Evolutionary conservation across 1,284 basidiomycete species (phyloP).

Genomic region (Sphagnurus paluster): DNA sequence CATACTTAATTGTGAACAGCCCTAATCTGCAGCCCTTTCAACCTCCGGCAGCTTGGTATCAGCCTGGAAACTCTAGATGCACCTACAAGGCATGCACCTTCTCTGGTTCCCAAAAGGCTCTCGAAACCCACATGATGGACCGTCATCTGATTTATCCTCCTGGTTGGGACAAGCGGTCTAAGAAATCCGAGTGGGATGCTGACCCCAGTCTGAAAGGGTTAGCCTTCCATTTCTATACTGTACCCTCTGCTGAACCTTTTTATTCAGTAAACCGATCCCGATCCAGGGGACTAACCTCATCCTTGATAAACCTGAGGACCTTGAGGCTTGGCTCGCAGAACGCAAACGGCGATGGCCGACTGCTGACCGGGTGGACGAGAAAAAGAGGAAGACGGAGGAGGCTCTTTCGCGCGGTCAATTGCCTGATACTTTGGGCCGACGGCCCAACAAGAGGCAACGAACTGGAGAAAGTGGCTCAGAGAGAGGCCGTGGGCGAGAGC

Average conservation of each 20-base stretch:
- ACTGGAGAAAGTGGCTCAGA: slow-evolving; percentile 21
- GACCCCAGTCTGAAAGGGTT: slow-evolving; percentile 77
- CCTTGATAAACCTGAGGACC: slow-evolving; percentile 79
- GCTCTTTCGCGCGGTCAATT: slow-evolving; percentile 80
- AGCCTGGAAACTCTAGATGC: slow-evolving; percentile 63
- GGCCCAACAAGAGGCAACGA: slow-evolving; percentile 35
- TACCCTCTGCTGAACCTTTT: not conserved
- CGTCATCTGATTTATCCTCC: slow-evolving; percentile 83
- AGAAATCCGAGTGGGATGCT: slow-evolving; percentile 68
- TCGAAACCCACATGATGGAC: slow-evolving; percentile 89
- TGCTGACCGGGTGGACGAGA: slow-evolving; percentile 67
- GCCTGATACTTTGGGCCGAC: slow-evolving; percentile 26
- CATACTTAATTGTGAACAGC: no score
- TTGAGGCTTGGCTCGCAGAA: slow-evolving; percentile 86
- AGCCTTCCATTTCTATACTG: slow-evolving; percentile 11
- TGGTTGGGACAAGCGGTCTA: slow-evolving; percentile 68
- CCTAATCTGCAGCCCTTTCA: slow-evolving; percentile 13
- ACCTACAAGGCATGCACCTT: slow-evolving; percentile 71
- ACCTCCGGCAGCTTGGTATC: slow-evolving; percentile 52
- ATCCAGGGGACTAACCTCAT: slow-evolving; percentile 82
- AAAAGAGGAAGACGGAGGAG: slow-evolving; percentile 72
- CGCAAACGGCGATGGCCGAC: slow-evolving; percentile 85
- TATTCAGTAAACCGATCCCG: slow-evolving; percentile 62
- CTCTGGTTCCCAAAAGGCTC: slow-evolving; percentile 69
- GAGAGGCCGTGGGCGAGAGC: slow-evolving; percentile 29